Conservation (phyloP, 1,284 basidiomycete species). For the Trichosporon asahii region DNA sequence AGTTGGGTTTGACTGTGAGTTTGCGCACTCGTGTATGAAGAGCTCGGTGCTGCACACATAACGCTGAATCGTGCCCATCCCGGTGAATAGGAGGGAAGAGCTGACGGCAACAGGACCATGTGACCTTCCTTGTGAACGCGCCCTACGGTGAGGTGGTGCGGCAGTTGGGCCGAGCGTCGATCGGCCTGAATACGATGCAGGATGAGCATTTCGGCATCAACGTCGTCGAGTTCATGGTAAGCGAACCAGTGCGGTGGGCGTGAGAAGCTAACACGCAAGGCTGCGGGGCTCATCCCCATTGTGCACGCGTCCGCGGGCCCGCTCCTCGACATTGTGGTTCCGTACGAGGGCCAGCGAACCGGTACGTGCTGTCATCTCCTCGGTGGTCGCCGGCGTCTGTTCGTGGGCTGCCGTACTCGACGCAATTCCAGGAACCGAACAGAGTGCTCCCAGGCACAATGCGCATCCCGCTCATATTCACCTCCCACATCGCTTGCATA, state of each 20-base stretch:
- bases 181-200: slow-evolving; percentile 94
- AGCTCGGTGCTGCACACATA: not conserved
- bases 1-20: slow-evolving; percentile 65
- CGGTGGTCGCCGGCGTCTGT: not conserved
- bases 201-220: slow-evolving; percentile 99
- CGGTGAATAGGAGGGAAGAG: not conserved
- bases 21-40: not conserved
- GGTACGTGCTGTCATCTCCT: slow-evolving; percentile 54
- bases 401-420: not conserved
- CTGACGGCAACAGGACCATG: slow-evolving; percentile 57
- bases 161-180: slow-evolving; percentile 67
- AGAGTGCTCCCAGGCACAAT: not conserved
- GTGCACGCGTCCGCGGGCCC: slow-evolving; percentile 93
- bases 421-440: not conserved
- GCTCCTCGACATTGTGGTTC: slow-evolving; percentile 82
- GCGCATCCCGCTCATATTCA: not conserved
- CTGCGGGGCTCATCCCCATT: slow-evolving; percentile 87
- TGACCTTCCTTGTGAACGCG: slow-evolving; percentile 81
- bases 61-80: not conserved
- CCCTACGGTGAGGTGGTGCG: slow-evolving; percentile 67
- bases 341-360: slow-evolving; percentile 65
- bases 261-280: slow-evolving; percentile 59
- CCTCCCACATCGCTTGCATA: not conserved
- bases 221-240: slow-evolving; percentile 93
- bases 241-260: slow-evolving; percentile 28